Base-by-base conservation (phyloP, 768 basidiomycete species). In the Leccinum barrowsii region DNA sequence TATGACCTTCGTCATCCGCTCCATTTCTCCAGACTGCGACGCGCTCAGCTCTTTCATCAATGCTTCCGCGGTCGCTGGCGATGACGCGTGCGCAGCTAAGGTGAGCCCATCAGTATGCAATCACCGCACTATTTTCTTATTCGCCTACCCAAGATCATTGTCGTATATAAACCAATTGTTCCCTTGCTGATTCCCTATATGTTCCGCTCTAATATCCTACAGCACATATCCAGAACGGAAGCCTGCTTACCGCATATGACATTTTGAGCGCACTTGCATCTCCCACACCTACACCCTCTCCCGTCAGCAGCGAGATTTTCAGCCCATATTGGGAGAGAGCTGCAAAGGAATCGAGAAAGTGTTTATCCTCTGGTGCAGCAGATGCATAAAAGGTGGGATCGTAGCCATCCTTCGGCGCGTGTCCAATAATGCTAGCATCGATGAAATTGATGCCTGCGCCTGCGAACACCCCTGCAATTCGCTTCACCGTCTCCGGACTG, bases 201-300 rank as follows among this genome's bases (percentile, higher is more conserved):
- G 28, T 50, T 5, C n/a, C 13, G 12, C 37, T 54, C 51, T 63
- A 48, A 19, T 30, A 37, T 26, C 28, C 24, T 40, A 22, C 19
- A 19, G 17, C 47, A 44, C 17, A 58, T 50, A 46, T 51, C 15
- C 13, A 2, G 40, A 55, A 54, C 26, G 40, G 44, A 57, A 58
- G 44, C 22, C 50, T n/a, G 71, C 79, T 65, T 54, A 85, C 84
- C 51, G 80, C 81, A 69, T 86, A 84, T 19, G 82, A 82, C 84
- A 85, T 84, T 70, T 86, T 86, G 59, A 85, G 66, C 5, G 82
- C 83, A 59, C 84, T 85, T 2, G 83, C 85, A 61, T 81, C 82
- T 5, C 85, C 83, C 22, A 83, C 73, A 2, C 78, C 78, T 1
- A 74, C 74, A 28, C 77, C 80, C 54, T 81, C 78, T 22, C 79